Conservation (phyloP, 257 asterid genomes). For the Verbascum thapsus region DNA sequence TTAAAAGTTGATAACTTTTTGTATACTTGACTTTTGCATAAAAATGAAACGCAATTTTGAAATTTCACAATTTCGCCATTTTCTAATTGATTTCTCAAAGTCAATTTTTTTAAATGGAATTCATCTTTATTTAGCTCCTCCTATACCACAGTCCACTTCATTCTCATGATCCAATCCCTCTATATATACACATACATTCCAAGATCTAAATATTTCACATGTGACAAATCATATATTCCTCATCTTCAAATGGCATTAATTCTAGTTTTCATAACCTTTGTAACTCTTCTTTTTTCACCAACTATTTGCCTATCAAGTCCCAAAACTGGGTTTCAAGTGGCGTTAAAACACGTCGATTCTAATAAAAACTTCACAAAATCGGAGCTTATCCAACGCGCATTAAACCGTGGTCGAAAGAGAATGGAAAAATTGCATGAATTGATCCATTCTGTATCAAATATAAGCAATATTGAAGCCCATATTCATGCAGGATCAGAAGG, state of each 20-base stretch:
- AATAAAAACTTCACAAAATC: conserved; percentile 44
- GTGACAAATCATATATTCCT: not conserved
- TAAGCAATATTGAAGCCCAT: conserved; percentile 34
- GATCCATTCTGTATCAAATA: conserved; percentile 32
- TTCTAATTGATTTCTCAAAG: too few species aligned
- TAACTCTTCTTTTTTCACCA: conserved; percentile 37
- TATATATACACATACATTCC: conserved; percentile 24
- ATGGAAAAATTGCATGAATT: conserved; percentile 37
- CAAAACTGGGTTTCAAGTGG: conserved; percentile 39
- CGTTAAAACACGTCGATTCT: conserved; percentile 51
- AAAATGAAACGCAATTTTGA: too few species aligned
- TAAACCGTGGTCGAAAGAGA: conserved; percentile 51
- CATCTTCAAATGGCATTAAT: not conserved
- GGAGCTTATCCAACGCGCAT: conserved; percentile 47
- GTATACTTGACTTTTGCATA: too few species aligned
- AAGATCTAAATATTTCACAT: too few species aligned
- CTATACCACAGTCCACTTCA: too few species aligned
- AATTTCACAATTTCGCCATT: too few species aligned
- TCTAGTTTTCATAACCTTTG: conserved; percentile 11
- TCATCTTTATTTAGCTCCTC: too few species aligned
- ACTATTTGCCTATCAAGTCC: conserved; percentile 35
- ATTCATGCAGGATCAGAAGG: conserved; percentile 27
- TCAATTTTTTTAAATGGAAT: too few species aligned
- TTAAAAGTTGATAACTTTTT: too few species aligned
- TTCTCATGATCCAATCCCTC: too few species aligned